Conservation (phyloP, 345 rosid genomes). For the Rhodamnia argentea region DNA sequence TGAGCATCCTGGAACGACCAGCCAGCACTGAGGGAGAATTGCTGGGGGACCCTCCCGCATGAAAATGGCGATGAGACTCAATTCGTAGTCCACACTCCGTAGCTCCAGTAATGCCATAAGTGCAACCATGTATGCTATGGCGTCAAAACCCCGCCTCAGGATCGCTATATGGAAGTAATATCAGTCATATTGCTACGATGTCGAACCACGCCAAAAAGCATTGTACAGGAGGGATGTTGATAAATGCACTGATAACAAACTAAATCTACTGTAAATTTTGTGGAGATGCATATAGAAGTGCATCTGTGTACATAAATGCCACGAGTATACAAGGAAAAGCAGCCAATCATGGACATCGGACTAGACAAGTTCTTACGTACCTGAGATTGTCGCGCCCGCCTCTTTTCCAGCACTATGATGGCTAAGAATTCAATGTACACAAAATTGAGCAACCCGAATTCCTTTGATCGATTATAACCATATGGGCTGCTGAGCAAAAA, state of each 20-base stretch:
- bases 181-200: not conserved
- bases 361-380: not conserved
- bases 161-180: not conserved
- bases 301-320: not conserved
- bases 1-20: not conserved
- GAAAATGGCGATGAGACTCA: not conserved
- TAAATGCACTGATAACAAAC: not conserved
- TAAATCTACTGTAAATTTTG: not conserved
- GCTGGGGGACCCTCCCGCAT: not conserved
- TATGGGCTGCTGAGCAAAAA: not conserved
- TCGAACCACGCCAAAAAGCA: not conserved
- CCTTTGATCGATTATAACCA: not conserved
- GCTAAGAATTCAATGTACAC: not conserved
- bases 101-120: not conserved
- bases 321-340: not conserved
- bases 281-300: not conserved
- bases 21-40: not conserved
- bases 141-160: not conserved
- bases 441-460: not conserved
- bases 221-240: not conserved
- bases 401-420: not conserved
- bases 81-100: not conserved
- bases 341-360: not conserved
- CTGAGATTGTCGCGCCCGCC: not conserved
- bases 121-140: not conserved